phyloP scores from a whole-genome alignment of 208 protist genomes.

The Trypanosoma melophagium region DNA sequence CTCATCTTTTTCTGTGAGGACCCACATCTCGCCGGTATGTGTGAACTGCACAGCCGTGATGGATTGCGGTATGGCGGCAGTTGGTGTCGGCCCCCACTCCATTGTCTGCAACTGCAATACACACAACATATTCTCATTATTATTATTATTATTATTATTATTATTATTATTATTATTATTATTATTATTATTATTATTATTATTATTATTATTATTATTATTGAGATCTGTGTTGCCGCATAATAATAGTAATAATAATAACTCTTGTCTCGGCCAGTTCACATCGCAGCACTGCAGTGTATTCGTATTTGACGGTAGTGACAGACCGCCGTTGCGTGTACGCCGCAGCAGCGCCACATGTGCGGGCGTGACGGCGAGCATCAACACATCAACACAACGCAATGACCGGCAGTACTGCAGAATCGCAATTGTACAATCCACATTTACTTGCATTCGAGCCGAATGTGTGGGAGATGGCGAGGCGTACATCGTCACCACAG shows the following conservation, averaged over 20 bases:
- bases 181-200: not conserved
- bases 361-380: constrained; percentile 1
- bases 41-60: constrained; percentile 1
- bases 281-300: not conserved
- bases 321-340: constrained; percentile 4
- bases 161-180: not conserved
- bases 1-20: not conserved
- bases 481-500: not conserved
- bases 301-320: not conserved
- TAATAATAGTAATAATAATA: constrained; percentile 11
- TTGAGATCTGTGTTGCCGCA: not conserved
- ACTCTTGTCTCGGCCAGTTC: constrained; percentile 8
- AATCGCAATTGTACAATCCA: not conserved
- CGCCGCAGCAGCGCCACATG: constrained; percentile 1
- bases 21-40: constrained; percentile 9
- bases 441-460: not conserved
- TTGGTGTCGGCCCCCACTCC: constrained; percentile 9
- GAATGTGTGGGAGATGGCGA: not conserved
- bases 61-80: not conserved
- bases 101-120: constrained; percentile 9
- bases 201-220: not conserved
- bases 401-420: not conserved
- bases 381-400: not conserved
- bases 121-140: no score
- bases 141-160: not conserved